Conservation (phyloP, 768 basidiomycete genomes). For the Hygrophorus russula region DNA sequence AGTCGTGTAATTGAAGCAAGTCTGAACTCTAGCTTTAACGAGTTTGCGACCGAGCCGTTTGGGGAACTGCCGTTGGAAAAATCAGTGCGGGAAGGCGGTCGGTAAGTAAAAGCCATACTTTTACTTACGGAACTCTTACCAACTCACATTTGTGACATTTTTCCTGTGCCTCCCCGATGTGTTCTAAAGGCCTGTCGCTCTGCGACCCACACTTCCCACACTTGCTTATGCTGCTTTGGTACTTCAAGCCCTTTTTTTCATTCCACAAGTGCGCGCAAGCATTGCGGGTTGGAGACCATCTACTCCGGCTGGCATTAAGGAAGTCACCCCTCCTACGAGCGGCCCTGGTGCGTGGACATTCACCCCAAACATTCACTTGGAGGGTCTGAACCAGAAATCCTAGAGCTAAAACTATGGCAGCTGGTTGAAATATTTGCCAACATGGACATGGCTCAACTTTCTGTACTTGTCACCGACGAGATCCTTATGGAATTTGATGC, state of each 20-base stretch:
- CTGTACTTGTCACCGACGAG: conserved; percentile 42
- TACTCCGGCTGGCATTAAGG: background rate
- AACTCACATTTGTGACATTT: background rate
- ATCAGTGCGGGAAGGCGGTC: conserved; percentile 41
- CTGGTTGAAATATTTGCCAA: conserved; percentile 58
- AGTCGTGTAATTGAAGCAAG: conserved; percentile 67
- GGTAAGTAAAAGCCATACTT: conserved; percentile 26
- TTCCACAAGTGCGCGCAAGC: conserved; percentile 54
- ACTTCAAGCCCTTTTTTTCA: conserved; percentile 46
- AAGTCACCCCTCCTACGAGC: background rate
- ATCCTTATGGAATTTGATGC: conserved; percentile 36
- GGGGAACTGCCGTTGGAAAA: conserved; percentile 37
- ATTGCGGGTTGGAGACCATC: background rate
- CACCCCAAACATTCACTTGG: background rate
- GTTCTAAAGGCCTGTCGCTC: conserved; percentile 55
- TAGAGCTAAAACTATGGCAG: conserved; percentile 42
- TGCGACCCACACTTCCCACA: conserved; percentile 43
- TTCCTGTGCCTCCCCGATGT: background rate
- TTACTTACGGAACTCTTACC: background rate
- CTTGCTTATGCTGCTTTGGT: conserved; percentile 54
- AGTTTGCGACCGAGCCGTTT: conserved; percentile 42
- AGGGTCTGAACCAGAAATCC: background rate
- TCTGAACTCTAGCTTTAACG: conserved; percentile 26
- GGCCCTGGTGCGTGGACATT: background rate
- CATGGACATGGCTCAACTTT: conserved; percentile 54